A percentile compares a stretch with the other conserved stretches of the same genome.
Evolutionary conservation across 169 alveolate species (phyloP).

Genomic region (Babesia divergens): DNA sequence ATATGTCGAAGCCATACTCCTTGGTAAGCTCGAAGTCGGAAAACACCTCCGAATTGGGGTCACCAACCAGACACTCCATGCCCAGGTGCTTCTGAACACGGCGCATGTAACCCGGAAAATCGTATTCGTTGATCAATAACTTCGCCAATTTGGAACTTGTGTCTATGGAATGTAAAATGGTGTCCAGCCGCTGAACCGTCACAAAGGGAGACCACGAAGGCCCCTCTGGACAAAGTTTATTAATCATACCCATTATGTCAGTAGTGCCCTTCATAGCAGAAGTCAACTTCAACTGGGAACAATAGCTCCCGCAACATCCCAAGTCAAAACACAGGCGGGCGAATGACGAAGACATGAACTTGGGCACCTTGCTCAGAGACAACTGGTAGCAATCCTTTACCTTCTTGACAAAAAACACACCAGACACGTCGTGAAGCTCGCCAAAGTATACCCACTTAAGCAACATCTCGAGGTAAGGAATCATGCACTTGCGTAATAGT

Average conservation of each 20-base stretch:
- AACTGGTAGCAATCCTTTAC: conserved; percentile 5
- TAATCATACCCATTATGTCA: conserved; percentile 8
- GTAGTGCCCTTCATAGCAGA: background rate
- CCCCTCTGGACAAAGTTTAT: conserved; percentile 11
- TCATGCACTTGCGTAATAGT: conserved; percentile 30
- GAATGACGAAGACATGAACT: background rate
- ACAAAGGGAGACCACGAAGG: conserved; percentile 16
- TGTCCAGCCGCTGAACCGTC: conserved; percentile 7
- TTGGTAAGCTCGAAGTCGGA: conserved; percentile 21
- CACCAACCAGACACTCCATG: conserved; percentile 9
- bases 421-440: conserved; percentile 7
- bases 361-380: conserved; percentile 8
- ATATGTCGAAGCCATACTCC: conserved; percentile 33
- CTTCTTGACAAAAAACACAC: conserved; percentile 31
- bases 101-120: conserved; percentile 10
- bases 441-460: conserved; percentile 50
- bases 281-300: conserved; percentile 1
- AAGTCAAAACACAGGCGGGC: conserved; percentile 20
- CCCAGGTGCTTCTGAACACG: conserved; percentile 3
- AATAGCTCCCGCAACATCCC: conserved; percentile 25
- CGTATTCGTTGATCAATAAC: background rate
- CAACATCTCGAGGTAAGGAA: conserved; percentile 31
- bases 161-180: conserved; percentile 17
- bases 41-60: conserved; percentile 1
- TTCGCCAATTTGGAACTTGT: conserved; percentile 8